Conservation (phyloP, 805 yeast species). For the Kodamaea restingae region DNA sequence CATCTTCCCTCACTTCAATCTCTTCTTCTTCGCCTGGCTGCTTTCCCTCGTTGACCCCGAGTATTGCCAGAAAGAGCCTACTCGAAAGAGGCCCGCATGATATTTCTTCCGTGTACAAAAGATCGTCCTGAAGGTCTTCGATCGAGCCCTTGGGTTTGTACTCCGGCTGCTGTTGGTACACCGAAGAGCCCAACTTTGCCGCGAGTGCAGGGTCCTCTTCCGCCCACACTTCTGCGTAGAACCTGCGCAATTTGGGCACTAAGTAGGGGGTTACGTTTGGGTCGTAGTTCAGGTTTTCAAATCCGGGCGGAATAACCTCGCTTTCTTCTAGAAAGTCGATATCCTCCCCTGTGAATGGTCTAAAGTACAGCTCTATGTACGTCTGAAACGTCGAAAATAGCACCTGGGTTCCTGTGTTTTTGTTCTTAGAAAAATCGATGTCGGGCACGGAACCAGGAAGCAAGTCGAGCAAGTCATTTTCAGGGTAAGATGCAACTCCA, state of each 20-base stretch:
- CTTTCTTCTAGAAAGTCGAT: slow-evolving; percentile 64
- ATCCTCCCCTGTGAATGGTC: slow-evolving; percentile 78
- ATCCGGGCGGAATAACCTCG: slow-evolving; percentile 51
- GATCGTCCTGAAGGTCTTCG: slow-evolving; percentile 54
- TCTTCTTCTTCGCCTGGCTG: slow-evolving; percentile 16
- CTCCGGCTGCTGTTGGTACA: slow-evolving; percentile 39
- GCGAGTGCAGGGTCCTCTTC: slow-evolving; percentile 63
- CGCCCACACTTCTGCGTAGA: slow-evolving; percentile 81
- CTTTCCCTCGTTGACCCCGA: slow-evolving; percentile 38
- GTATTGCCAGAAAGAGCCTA: slow-evolving; percentile 75
- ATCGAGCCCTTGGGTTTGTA: slow-evolving; percentile 57
- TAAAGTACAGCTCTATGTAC: slow-evolving; percentile 79
- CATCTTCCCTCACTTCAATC: slow-evolving; percentile 14
- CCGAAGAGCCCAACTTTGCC: slow-evolving; percentile 45
- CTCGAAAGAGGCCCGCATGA: slow-evolving; percentile 91
- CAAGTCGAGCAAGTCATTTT: slow-evolving; percentile 63
- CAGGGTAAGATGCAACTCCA: slow-evolving; percentile 90
- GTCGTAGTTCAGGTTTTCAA: slow-evolving; percentile 49
- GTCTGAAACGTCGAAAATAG: slow-evolving; percentile 85
- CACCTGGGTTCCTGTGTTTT: slow-evolving; percentile 74
- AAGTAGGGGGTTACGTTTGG: slow-evolving; percentile 66
- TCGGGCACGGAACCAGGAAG: slow-evolving; percentile 89
- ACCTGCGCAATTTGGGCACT: slow-evolving; percentile 82
- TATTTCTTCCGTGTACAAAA: slow-evolving; percentile 65
- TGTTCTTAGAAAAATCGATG: slow-evolving; percentile 76